These are phyloP conservation scores for Juglanconis sp. DNA, from an alignment of 2,329 filamentous ascomycete species.

Conservation along the genomic window DNA sequence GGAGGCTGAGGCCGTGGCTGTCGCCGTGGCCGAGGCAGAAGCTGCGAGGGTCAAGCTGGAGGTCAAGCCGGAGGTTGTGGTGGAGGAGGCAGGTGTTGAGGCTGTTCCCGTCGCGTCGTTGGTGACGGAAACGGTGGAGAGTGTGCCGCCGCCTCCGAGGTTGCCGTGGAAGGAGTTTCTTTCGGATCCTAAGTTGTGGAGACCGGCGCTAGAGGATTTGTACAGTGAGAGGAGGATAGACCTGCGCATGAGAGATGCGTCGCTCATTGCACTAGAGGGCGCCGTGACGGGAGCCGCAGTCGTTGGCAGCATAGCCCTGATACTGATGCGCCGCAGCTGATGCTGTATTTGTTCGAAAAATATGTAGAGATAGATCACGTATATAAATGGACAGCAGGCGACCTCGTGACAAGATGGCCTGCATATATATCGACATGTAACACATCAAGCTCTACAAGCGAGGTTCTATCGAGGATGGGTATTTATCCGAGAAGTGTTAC, in stretches of 20 bases:
- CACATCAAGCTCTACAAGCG: not conserved
- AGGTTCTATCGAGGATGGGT: not conserved
- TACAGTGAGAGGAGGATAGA: constrained; percentile 63
- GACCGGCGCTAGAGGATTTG: constrained; percentile 51
- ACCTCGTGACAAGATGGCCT: not conserved
- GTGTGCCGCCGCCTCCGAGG: constrained; percentile 1
- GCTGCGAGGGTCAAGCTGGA: not conserved
- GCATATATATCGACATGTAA: not conserved
- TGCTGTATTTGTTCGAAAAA: constrained; percentile 17
- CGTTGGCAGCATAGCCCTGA: constrained; percentile 50
- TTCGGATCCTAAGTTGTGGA: constrained; percentile 43
- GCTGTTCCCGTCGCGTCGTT: constrained; percentile 7
- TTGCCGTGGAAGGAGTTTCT: constrained; percentile 43
- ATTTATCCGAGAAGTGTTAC: not conserved
- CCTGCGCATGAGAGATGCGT: constrained; percentile 67
- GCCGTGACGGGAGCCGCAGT: constrained; percentile 63
- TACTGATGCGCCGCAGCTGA: constrained; percentile 40
- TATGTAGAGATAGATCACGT: constrained; percentile 8
- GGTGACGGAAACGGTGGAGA: constrained; percentile 16
- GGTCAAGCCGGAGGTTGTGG: constrained; percentile 20
- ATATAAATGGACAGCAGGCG: not conserved
- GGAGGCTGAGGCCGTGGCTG: constrained; percentile 11
- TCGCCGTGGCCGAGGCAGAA: constrained; percentile 8
- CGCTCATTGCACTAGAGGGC: constrained; percentile 66
- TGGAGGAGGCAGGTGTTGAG: constrained; percentile 28